Evolutionary conservation across 164 flowering plant genomes (phyloP), one percentile per base, ranked within the genome.

Genomic region (Paratinospora sagittata): DNA sequence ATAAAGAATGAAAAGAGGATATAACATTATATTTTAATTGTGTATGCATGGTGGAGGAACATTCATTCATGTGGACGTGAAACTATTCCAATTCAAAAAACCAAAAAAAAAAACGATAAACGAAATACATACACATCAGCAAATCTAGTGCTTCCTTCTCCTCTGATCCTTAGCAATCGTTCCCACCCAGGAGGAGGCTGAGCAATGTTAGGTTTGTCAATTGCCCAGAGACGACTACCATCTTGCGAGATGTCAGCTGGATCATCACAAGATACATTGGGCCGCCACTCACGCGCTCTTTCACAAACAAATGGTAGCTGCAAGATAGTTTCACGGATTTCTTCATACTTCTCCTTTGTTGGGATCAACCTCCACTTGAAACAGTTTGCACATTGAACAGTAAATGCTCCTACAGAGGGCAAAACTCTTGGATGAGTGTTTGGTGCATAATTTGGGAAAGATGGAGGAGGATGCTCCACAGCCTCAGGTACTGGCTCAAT

Each of bases 161-260:
- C 89, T 73, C 99, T 88, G 26, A 95, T 86, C 67, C 89, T 74
- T 45, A 95, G 76, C 52, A 84, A 73, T 23, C 99, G 82, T 73
- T 95, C 82, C 97, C 99, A 95, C 0, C 96, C 97, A 63, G 85
- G 84, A 72, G 99, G 99, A 34, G 98, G 87, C 81, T 83, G 97
- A 52, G 97, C 81, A 65, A 95, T 92, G 65, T 83, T 88, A 52
- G 98, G 97, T 70, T 86, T 88, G 72, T 95, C 97, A 77, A 95
- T 92, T 4, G 97, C 98, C 98, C 98, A 95, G 17, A 92, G 82
- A 77, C 96, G 78, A 74, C 85, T 85, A 0, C 89, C 90, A 84
- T 95, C 97, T 79, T 87, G 96, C n/a, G 74, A 66, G 69, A 95
- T 81, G 71, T 92, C 98, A n/a, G 89, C 72, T 36, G 85, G 87